A percentile compares a stretch with the other conserved stretches of the same genome.
phyloP scores from a whole-genome alignment of 768 basidiomycete genomes.

The Neoboletus magnificus region DNA sequence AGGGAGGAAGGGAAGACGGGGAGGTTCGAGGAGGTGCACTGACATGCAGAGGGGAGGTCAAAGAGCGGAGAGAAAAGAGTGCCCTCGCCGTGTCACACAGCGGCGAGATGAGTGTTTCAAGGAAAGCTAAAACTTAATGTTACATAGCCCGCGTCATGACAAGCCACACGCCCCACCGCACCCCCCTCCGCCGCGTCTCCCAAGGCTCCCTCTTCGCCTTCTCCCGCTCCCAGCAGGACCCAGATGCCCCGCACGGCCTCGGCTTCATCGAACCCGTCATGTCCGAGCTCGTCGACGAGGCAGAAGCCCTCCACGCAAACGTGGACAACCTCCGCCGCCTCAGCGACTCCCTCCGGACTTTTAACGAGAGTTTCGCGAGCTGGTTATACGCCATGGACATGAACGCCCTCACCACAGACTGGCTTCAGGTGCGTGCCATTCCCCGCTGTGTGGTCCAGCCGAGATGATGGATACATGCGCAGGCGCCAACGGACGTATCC shows the following conservation, averaged over 20 bases:
- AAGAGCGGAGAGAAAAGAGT: neutral
- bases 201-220: slow-evolving; percentile 87
- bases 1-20: neutral
- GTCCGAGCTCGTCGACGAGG: slow-evolving; percentile 85
- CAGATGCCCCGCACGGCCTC: slow-evolving; percentile 78
- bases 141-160: too few relatives aligned
- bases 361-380: slow-evolving; percentile 92
- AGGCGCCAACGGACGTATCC: slow-evolving; percentile 62
- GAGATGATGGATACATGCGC: neutral
- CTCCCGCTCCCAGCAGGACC: slow-evolving; percentile 64
- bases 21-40: neutral
- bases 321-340: slow-evolving; percentile 67
- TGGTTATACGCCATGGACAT: slow-evolving; percentile 92
- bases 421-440: slow-evolving; percentile 62
- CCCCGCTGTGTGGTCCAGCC: neutral
- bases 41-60: slow-evolving; percentile 4
- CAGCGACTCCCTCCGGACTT: slow-evolving; percentile 71
- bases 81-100: slow-evolving; percentile 23
- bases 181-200: slow-evolving; percentile 85
- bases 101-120: slow-evolving; percentile 8
- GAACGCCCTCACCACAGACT: slow-evolving; percentile 92
- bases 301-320: slow-evolving; percentile 74
- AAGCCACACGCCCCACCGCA: slow-evolving; percentile 48
- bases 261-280: slow-evolving; percentile 84
- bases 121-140: too few relatives aligned